Evolutionary conservation across 148 eudicot species (phyloP).

Genomic region (Fallopia convolvulus): DNA sequence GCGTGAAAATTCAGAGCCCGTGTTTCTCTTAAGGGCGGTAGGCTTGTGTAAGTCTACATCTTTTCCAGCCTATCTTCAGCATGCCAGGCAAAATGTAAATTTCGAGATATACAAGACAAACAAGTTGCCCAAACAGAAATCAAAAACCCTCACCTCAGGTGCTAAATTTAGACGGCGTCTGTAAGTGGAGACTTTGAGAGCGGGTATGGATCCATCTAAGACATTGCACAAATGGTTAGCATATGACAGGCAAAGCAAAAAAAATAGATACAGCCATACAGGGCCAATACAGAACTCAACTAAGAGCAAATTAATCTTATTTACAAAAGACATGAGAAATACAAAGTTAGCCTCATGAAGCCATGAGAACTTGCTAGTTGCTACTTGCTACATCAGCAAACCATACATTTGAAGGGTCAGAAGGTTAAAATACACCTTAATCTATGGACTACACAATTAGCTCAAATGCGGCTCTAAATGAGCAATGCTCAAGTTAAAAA

Average conservation of each 20-base stretch:
- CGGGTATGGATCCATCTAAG: slow-evolving; percentile 91
- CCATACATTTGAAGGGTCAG: background rate
- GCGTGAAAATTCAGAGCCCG: slow-evolving; percentile 89
- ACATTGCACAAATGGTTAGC: background rate
- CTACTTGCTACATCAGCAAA: background rate
- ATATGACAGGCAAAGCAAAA: background rate
- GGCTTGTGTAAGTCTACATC: slow-evolving; percentile 39
- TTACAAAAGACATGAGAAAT: background rate
- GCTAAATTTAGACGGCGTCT: slow-evolving; percentile 61
- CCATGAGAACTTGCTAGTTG: background rate
- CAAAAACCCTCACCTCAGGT: slow-evolving; percentile 38
- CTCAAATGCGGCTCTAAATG: background rate
- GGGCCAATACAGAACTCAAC: background rate
- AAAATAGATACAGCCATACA: background rate
- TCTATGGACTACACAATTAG: background rate
- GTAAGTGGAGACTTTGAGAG: slow-evolving; percentile 73
- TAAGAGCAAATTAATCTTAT: background rate
- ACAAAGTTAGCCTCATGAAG: background rate
- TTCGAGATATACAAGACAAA: slow-evolving; percentile 3
- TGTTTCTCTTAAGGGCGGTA: slow-evolving; percentile 59
- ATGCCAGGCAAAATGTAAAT: slow-evolving; percentile 3
- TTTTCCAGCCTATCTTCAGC: slow-evolving; percentile 41
- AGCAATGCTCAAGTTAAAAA: background rate
- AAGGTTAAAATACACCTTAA: background rate
- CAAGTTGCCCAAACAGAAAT: background rate